phyloP scores from a whole-genome alignment of 441 rosid genomes.

The Populus hybrid region DNA sequence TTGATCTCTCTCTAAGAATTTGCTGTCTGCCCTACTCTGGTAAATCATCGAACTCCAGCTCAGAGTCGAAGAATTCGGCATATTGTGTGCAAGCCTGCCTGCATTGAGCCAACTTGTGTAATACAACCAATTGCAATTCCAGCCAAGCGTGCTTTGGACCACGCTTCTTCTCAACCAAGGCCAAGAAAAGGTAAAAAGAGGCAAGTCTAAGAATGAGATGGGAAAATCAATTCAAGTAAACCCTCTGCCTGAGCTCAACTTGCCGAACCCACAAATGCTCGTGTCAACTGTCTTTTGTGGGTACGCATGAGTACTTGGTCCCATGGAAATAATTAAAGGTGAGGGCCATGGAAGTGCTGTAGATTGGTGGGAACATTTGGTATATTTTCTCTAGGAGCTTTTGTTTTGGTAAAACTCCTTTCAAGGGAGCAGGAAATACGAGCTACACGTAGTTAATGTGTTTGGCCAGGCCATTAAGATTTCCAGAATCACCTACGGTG shows the following conservation, averaged over 20 bases:
- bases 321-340: conserved; percentile 86
- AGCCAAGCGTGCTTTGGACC: conserved; percentile 73
- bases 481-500: conserved; percentile 73
- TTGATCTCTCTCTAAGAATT: conserved; percentile 88
- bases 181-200: conserved; percentile 50
- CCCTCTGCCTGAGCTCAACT: conserved; percentile 88
- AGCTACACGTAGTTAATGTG: conserved; percentile 69
- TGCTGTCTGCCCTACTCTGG: conserved; percentile 76
- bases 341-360: conserved; percentile 94
- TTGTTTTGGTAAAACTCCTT: conserved; percentile 78
- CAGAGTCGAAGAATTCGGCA: conserved; percentile 61
- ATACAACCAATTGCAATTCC: conserved; percentile 75
- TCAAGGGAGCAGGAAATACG: conserved; percentile 70
- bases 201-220: conserved; percentile 45
- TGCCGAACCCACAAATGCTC: conserved; percentile 83
- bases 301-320: conserved; percentile 86
- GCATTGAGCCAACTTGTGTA: conserved; percentile 69
- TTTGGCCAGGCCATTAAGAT: conserved; percentile 78
- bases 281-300: conserved; percentile 88
- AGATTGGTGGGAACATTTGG: conserved; percentile 94
- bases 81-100: conserved; percentile 72
- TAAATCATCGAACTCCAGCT: conserved; percentile 46
- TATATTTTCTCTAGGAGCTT: conserved; percentile 72
- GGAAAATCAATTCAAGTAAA: conserved; percentile 56
- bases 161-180: conserved; percentile 48